These are phyloP conservation scores for Exophiala oligosperma DNA, from an alignment of 2,329 filamentous ascomycete species.

Conservation along the genomic window DNA sequence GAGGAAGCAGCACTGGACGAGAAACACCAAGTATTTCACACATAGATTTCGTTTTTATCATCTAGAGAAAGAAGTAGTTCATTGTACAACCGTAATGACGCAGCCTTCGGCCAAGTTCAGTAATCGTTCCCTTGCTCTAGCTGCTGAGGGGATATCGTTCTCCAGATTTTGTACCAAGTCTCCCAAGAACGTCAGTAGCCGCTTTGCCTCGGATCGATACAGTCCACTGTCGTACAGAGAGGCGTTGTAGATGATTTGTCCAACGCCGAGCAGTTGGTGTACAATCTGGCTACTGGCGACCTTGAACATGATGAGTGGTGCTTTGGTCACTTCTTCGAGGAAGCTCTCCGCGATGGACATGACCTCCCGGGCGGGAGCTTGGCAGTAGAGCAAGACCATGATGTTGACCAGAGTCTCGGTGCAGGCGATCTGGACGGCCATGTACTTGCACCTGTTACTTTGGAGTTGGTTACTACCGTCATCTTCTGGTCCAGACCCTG, in stretches of 20 bases:
- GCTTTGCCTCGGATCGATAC: constrained; percentile 5
- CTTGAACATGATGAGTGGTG: constrained; percentile 13
- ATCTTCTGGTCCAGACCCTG: too few species aligned
- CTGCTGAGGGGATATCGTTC: constrained; percentile 5
- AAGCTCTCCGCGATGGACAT: constrained; percentile 4
- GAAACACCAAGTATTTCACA: too few species aligned
- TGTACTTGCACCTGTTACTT: constrained; percentile 11
- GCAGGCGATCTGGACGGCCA: constrained; percentile 6
- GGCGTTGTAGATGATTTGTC: constrained; percentile 7
- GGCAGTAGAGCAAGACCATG: constrained; percentile 6
- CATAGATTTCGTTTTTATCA: too few species aligned
- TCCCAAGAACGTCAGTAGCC: constrained; percentile 2
- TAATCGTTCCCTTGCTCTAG: constrained; percentile 2
- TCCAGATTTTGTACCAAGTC: constrained; percentile 8
- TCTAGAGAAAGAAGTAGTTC: too few species aligned
- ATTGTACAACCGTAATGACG: neutral
- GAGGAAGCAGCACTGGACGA: too few species aligned
- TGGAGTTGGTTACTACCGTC: neutral
- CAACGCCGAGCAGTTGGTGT: constrained; percentile 10
- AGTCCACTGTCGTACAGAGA: constrained; percentile 8
- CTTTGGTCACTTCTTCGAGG: constrained; percentile 7
- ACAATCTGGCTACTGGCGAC: constrained; percentile 12
- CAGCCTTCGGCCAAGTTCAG: neutral
- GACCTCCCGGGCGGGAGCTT: constrained; percentile 6
- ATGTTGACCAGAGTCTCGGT: constrained; percentile 9